Evolutionary conservation across 352 stramenopile genomes (phyloP), one percentile per base, ranked within the genome.

Genomic region (Aphanomyces cochlioides): DNA sequence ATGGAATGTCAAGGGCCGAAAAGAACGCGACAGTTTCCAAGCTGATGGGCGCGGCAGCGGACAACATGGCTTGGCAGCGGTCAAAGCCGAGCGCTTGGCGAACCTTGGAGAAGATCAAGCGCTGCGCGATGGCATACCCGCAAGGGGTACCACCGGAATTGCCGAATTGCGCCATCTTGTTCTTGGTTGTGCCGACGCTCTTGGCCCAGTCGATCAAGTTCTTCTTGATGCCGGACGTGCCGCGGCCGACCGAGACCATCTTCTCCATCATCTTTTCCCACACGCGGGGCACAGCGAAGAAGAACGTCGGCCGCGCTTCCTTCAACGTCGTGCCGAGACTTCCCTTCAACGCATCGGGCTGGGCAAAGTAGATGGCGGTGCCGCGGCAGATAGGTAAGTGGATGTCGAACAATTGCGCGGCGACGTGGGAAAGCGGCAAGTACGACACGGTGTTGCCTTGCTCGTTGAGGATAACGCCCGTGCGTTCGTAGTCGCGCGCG

Each of bases 211-310:
- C 81, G 37, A 85, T 72, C 4, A 98, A 66, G 12, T 78, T 87
- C 72, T 96, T 95, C 77, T 95, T 96, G 53, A 96, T 67, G 8
- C 86, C 87, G 28, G 74, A 91, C 37, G 81, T 95, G 39, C 66
- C 73, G 75, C 56, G 36, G 75, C 79, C 79, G 45, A 83, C 84
- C 39, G 83, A 80, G 61, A 79, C 76, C 66, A 96, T 87, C 47
- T 83, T 83, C 58, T 93, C 88, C 80, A 90, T 87, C 69, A 96
- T 82, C 70, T 95, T 95, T 72, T 96, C 88, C 84, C 84, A 96
- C 47, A 96, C 86, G 47, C 87, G 84, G 59, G 88, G 87, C 17
- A 96, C 88, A 39, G 85, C 87, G 57, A 94, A 92, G 76, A 95
- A 94, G 61, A 84, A 89, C 53, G 84, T 85, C 7, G 83, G 83